Conservation (phyloP, 495 filamentous ascomycete species). For the Daldinia decipiens region DNA sequence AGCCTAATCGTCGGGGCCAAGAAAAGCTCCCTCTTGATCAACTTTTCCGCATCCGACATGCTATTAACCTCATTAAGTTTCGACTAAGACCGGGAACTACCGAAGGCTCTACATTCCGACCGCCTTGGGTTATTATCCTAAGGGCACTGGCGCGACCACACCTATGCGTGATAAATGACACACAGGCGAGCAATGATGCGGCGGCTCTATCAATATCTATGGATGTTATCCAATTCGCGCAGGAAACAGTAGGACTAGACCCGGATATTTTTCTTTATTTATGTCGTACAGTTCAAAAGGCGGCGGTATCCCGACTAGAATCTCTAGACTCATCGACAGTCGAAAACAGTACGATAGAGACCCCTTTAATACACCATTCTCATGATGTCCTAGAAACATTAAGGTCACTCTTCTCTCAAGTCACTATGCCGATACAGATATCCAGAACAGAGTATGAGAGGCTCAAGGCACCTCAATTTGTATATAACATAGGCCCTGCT, state of each 20-base stretch:
- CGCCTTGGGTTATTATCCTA: conserved; percentile 43
- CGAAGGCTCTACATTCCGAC: conserved; percentile 42
- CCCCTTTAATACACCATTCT: conserved; percentile 13
- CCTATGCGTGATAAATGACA: conserved; percentile 34
- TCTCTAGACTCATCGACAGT: background rate
- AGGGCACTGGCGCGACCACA: conserved; percentile 43
- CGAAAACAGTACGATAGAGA: background rate
- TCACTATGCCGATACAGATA: conserved; percentile 18
- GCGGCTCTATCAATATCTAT: conserved; percentile 36
- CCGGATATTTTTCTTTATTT: conserved; percentile 41
- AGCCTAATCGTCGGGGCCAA: conserved; percentile 28
- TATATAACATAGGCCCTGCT: conserved; percentile 43
- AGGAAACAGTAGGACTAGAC: conserved; percentile 30
- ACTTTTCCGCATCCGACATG: conserved; percentile 40
- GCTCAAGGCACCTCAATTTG: conserved; percentile 20
- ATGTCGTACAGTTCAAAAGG: conserved; percentile 43
- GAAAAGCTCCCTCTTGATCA: conserved; percentile 23
- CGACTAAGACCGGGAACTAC: conserved; percentile 37
- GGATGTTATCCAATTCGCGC: conserved; percentile 22
- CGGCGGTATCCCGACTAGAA: conserved; percentile 26
- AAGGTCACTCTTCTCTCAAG: conserved; percentile 26
- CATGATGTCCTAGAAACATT: conserved; percentile 11
- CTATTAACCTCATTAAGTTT: conserved; percentile 40
- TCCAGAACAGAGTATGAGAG: background rate
- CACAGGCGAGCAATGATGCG: conserved; percentile 35